Evolutionary conservation across 306 rosid genomes (phyloP), one percentile per base, ranked within the genome.

Genomic region (Begonia masoniana): DNA sequence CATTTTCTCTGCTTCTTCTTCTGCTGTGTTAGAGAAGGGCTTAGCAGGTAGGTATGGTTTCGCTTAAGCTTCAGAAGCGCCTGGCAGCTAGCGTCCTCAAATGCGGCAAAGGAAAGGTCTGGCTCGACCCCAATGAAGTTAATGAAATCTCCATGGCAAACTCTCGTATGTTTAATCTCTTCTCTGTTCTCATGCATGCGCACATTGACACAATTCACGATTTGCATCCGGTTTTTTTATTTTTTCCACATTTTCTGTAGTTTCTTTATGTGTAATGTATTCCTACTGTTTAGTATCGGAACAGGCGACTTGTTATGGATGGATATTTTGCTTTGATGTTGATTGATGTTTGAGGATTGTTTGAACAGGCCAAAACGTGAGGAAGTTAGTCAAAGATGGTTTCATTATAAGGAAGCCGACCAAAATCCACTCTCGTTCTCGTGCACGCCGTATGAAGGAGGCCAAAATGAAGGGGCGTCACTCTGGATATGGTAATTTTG

Each of bases 111-210:
- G 97, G 96, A 55, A 91, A 91, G 67, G 94, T 91, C 13, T 91
- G 97, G 97, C 89, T 91, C 5, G 97, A 91, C 63, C 97, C 97
- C 3, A 91, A 91, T 77, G 97, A 91, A 73, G 80, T 62, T 62
- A 91, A 74, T 21, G 97, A 91, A 61, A 91, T 91, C 74, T 91
- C 97, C 72, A 91, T 85, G 96, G 97, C 96, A 35, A 91, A 91
- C 63, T 91, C 97, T 54, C 96, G 94, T 89, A 72, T 7, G 75
- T 15, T 50, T 52, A 12, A 12, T 15, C 26, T 13, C 19, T 48
- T 13, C 17, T 23, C 11, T 43, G 0, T 9, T 10, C 0, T 65
- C 12, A 19, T 63, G 15, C 15, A 36, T 46, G 0, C 23, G 15
- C 7, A 2, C 10, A n/a, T 14, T 50, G 14, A 7, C 3, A 4